Evolutionary conservation across 2,329 filamentous ascomycete genomes (phyloP).

Genomic region (Chaetomiaceae sp.): DNA sequence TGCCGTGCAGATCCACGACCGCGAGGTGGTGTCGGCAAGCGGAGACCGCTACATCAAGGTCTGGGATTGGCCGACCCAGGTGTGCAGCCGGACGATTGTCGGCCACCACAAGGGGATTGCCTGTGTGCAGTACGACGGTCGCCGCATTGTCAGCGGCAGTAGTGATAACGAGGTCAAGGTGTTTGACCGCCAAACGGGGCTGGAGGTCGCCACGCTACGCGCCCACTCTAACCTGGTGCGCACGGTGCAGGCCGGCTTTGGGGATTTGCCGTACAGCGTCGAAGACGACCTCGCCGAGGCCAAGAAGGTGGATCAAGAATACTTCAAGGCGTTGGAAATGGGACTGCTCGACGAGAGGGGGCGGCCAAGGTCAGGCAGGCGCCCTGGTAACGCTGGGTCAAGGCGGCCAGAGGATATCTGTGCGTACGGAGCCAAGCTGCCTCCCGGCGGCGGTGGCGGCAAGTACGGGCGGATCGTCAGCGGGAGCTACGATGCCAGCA

Average conservation of each 20-base stretch:
- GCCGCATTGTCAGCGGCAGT: conserved; percentile 90
- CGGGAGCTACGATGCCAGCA: conserved; percentile 91
- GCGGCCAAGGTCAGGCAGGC: conserved; percentile 34
- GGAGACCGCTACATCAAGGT: conserved; percentile 91
- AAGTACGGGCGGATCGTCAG: conserved; percentile 93
- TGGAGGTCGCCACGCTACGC: conserved; percentile 82
- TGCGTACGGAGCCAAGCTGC: conserved; percentile 78
- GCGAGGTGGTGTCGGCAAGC: conserved; percentile 89
- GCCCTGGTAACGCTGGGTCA: conserved; percentile 64
- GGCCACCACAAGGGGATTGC: conserved; percentile 95
- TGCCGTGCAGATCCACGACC: conserved; percentile 82
- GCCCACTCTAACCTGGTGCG: conserved; percentile 83
- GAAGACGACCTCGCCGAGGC: conserved; percentile 72
- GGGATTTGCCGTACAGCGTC: conserved; percentile 75
- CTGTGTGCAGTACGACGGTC: conserved; percentile 93
- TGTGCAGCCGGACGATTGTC: conserved; percentile 70
- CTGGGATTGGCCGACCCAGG: conserved; percentile 82
- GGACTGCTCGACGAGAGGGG: conserved; percentile 42
- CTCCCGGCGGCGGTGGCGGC: conserved; percentile 85
- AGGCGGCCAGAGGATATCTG: conserved; percentile 70
- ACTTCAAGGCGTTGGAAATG: conserved; percentile 56
- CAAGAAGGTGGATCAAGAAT: conserved; percentile 66
- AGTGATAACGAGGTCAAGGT: conserved; percentile 96
- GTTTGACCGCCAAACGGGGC: conserved; percentile 78
- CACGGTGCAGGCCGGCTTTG: conserved; percentile 92